These are phyloP conservation scores for Rhodomyrtus psidioides DNA, from an alignment of 441 rosid species.

Conservation along the genomic window DNA sequence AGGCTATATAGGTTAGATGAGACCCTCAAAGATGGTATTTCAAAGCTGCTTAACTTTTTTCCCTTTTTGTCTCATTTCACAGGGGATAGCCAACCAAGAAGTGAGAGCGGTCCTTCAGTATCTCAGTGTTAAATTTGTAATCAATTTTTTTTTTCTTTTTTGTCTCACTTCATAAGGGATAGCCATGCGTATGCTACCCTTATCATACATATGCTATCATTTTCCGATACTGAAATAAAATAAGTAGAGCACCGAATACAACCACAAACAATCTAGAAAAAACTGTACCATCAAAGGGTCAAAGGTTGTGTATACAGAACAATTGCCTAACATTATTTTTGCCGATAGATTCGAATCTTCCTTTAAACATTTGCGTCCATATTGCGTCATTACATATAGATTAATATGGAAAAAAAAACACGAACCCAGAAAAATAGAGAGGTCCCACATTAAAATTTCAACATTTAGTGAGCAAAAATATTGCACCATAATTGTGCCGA, in stretches of 20 bases:
- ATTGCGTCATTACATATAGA: too few species aligned
- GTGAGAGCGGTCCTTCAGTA: conserved; percentile 62
- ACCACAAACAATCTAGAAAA: neutral
- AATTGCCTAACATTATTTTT: neutral
- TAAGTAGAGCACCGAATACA: neutral
- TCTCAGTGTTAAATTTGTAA: too few species aligned
- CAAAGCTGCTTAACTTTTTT: neutral
- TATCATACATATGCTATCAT: neutral
- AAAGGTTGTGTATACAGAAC: neutral
- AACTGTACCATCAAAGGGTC: neutral
- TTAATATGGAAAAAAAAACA: too few species aligned
- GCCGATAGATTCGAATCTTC: neutral
- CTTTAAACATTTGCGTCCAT: too few species aligned
- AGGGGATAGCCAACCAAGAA: conserved; percentile 78
- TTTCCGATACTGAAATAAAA: neutral
- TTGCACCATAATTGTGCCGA: too few species aligned
- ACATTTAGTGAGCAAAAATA: too few species aligned
- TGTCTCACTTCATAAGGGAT: too few species aligned
- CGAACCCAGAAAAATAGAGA: too few species aligned
- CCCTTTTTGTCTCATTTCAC: neutral
- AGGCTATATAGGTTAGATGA: neutral
- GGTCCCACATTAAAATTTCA: too few species aligned
- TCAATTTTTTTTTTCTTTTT: too few species aligned
- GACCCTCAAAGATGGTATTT: neutral
- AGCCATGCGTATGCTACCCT: too few species aligned